A percentile compares a stretch with the other conserved stretches of the same genome.
These are phyloP conservation scores for Lodderomyces orthopsilosis DNA, from an alignment of 1,139 yeast genomes.

Conservation along the genomic window DNA sequence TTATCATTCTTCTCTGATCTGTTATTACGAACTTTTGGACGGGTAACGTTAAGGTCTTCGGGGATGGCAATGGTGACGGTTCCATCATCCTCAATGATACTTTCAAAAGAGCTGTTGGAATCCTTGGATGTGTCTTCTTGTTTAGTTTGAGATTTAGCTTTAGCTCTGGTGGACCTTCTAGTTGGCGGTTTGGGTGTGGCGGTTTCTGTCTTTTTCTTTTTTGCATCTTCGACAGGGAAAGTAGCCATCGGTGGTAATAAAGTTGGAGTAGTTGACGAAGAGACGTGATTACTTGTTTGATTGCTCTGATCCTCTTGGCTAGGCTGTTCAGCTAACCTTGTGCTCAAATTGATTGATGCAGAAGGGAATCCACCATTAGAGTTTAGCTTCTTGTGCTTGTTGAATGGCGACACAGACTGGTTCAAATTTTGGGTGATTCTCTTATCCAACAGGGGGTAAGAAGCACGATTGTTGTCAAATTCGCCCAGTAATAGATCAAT, in stretches of 20 bases:
- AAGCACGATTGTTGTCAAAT: conserved; percentile 12
- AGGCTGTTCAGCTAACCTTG: neutral
- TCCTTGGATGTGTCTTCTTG: neutral
- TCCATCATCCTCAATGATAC: conserved; percentile 12
- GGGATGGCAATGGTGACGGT: conserved; percentile 16
- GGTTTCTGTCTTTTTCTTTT: neutral
- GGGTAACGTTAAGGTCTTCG: conserved; percentile 13
- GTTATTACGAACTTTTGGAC: conserved; percentile 15
- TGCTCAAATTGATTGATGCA: conserved; percentile 2
- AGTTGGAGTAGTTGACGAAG: conserved; percentile 14
- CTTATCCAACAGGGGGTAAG: conserved; percentile 9
- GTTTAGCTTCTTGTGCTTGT: conserved; percentile 7
- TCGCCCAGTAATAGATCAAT: conserved; percentile 33
- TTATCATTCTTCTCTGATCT: conserved; percentile 13
- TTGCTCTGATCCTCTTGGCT: neutral
- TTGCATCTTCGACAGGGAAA: conserved; percentile 16
- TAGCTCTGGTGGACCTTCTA: conserved; percentile 4
- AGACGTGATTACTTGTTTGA: neutral
- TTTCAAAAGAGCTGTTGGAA: conserved; percentile 1
- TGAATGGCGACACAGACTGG: conserved; percentile 21
- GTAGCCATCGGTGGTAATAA: conserved; percentile 44
- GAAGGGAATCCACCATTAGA: conserved; percentile 8
- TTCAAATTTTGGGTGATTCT: conserved; percentile 14
- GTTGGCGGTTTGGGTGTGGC: conserved; percentile 1
- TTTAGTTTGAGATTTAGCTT: conserved; percentile 1